Evolutionary conservation across 371 early-diverging fungal species (phyloP).

Genomic region (Coemansia linderi): DNA sequence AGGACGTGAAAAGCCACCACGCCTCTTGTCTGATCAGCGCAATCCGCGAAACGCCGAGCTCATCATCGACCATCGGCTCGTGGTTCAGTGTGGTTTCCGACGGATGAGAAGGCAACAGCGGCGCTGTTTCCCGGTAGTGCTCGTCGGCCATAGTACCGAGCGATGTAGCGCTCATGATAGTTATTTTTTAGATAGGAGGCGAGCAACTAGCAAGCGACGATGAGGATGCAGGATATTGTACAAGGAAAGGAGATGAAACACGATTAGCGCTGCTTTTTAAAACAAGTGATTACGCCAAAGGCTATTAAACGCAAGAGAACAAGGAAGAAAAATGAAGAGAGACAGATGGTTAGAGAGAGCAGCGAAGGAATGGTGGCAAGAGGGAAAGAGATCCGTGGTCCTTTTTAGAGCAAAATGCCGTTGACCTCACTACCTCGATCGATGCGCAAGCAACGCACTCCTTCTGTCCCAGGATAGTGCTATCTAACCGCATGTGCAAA

Average conservation of each 20-base stretch:
- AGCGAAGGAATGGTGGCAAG: neutral
- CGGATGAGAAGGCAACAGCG: slow-evolving; percentile 8
- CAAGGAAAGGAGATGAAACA: neutral
- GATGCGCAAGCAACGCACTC: neutral
- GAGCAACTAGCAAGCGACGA: slow-evolving; percentile 7
- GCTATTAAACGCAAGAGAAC: slow-evolving; percentile 2
- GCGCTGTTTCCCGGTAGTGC: slow-evolving; percentile 12
- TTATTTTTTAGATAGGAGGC: neutral
- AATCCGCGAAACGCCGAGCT: slow-evolving; percentile 18
- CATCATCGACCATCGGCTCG: slow-evolving; percentile 16
- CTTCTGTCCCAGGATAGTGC: neutral
- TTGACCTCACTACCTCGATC: neutral
- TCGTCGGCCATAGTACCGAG: neutral
- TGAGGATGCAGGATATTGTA: neutral
- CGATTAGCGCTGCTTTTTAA: neutral
- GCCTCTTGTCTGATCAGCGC: slow-evolving; percentile 48
- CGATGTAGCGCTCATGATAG: neutral
- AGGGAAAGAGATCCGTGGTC: neutral
- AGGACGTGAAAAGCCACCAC: slow-evolving; percentile 56
- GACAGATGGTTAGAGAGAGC: neutral
- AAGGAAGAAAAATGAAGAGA: neutral
- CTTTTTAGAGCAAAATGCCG: neutral
- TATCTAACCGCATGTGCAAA: slow-evolving; percentile 3
- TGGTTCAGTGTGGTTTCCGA: slow-evolving; percentile 21
- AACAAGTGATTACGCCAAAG: slow-evolving; percentile 29